Percentiles rank a stretch among this genome's conserved stretches.
phyloP scores from a whole-genome alignment of 2,329 filamentous ascomycete species.

The Talaromyces sp. region DNA sequence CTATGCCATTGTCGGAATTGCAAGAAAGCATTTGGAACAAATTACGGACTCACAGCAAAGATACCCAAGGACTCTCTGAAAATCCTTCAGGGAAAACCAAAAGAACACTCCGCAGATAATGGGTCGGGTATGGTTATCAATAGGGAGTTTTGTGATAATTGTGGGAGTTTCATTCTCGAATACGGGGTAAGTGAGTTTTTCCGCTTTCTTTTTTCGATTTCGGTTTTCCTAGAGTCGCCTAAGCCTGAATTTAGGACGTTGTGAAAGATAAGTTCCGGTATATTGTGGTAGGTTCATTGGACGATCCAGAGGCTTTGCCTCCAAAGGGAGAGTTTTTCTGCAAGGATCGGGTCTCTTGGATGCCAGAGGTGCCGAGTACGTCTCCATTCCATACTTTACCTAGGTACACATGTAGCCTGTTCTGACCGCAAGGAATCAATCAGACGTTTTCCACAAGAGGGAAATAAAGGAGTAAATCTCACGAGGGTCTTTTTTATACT shows the following conservation, averaged over 20 bases:
- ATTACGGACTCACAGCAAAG: slow-evolving; percentile 51
- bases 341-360: slow-evolving; percentile 45
- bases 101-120: slow-evolving; percentile 48
- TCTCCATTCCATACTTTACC: background rate
- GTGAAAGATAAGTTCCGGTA: slow-evolving; percentile 36
- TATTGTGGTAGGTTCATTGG: slow-evolving; percentile 48
- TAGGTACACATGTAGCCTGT: background rate
- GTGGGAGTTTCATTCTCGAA: slow-evolving; percentile 49
- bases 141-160: slow-evolving; percentile 50
- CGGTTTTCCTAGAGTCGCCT: background rate
- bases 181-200: slow-evolving; percentile 46
- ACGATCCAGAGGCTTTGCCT: slow-evolving; percentile 45
- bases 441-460: slow-evolving; percentile 10
- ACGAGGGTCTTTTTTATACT: background rate
- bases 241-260: slow-evolving; percentile 20
- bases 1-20: slow-evolving; percentile 52
- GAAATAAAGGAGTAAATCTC: background rate
- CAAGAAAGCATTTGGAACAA: slow-evolving; percentile 51
- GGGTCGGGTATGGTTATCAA: slow-evolving; percentile 45
- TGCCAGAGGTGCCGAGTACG: slow-evolving; percentile 46
- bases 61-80: slow-evolving; percentile 42
- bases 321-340: slow-evolving; percentile 55
- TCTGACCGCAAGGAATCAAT: background rate
- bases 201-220: background rate
- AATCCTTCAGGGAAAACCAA: slow-evolving; percentile 37